Evolutionary conservation across 2,329 filamentous ascomycete species (phyloP), one percentile per base, ranked within the genome.

Genomic region (Parastagonospora avenae): DNA sequence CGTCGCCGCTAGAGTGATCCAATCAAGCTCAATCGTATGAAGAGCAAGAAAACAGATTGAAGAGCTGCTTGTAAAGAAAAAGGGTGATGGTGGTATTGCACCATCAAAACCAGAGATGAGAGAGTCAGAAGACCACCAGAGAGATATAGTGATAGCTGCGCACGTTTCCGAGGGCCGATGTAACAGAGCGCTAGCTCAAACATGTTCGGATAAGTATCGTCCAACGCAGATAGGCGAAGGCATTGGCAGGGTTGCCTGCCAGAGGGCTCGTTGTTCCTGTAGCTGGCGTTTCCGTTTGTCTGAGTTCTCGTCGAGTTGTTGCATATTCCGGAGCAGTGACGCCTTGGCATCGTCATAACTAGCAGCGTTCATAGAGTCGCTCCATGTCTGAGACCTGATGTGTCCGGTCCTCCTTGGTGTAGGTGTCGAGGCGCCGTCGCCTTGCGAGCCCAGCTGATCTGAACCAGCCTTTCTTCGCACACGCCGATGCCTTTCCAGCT

Each of bases 211-310:
- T 11, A 35, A 46, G 41, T 32, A 36, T 45, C 15, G 49, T 43
- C 14, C 52, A 24, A 57, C 47, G 30, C 41, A 57, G 54, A 31
- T 49, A 40, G 14, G 47, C 30, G 48, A 29, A 36, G 42, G 30
- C 12, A 46, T 29, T n/a, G 66, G 61, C 36, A 69, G 38, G 0
- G 54, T 63, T 8, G 58, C 50, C 42, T 64, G 55, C 60, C 60
- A 68, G 12, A 60, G 31, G 12, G 42, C 52, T 39, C 59, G 51
- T 33, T 65, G 62, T 38, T 54, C 39, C 14, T 53, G 50, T 8
- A 60, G 38, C 11, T 52, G 43, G 12, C 35, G 33, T 19, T 47
- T 41, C 24, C 44, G 46, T 35, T 30, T 42, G 30, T 52, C 49
- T n/a, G 41, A 31, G 37, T 38, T 31, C 27, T 52, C 55, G 37